Evolutionary conservation across 1,284 basidiomycete genomes (phyloP).

Genomic region (Malassezia globosa): DNA sequence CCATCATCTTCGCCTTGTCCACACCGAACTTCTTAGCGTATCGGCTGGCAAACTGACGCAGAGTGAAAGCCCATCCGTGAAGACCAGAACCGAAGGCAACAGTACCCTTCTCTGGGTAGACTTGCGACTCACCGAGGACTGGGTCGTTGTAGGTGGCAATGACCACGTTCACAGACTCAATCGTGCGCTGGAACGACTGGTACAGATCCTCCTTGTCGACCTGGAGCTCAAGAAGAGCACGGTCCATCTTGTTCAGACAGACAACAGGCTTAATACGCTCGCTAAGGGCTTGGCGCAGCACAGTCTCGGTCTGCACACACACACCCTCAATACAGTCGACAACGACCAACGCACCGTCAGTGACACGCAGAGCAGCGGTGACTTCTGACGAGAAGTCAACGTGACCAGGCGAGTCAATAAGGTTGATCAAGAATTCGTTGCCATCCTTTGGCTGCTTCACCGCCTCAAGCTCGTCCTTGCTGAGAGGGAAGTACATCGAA

Average conservation of each 20-base stretch:
- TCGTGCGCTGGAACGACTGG: slow-evolving; percentile 94
- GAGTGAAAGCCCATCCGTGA: slow-evolving; percentile 98
- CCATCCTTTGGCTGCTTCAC: slow-evolving; percentile 91
- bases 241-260: slow-evolving; percentile 99
- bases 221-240: slow-evolving; percentile 96
- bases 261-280: slow-evolving; percentile 99
- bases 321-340: slow-evolving; percentile 99
- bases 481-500: slow-evolving; percentile 97
- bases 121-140: slow-evolving; percentile 93
- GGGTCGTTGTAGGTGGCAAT: slow-evolving; percentile 93
- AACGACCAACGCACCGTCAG: slow-evolving; percentile 80
- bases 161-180: slow-evolving; percentile 97
- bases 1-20: slow-evolving; percentile 96
- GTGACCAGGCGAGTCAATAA: slow-evolving; percentile 99
- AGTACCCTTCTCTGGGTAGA: slow-evolving; percentile 96
- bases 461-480: slow-evolving; percentile 60
- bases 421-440: slow-evolving; percentile 96
- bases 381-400: slow-evolving; percentile 99
- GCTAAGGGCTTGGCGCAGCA: slow-evolving; percentile 88
- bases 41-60: slow-evolving; percentile 87
- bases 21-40: slow-evolving; percentile 99
- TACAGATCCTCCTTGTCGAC: slow-evolving; percentile 92
- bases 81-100: slow-evolving; percentile 98
- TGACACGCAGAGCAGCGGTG: slow-evolving; percentile 97
- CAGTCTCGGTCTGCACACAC: slow-evolving; percentile 99